Conservation (phyloP, 176 grass and related monocot genomes). For the Aegilops bicornis region DNA sequence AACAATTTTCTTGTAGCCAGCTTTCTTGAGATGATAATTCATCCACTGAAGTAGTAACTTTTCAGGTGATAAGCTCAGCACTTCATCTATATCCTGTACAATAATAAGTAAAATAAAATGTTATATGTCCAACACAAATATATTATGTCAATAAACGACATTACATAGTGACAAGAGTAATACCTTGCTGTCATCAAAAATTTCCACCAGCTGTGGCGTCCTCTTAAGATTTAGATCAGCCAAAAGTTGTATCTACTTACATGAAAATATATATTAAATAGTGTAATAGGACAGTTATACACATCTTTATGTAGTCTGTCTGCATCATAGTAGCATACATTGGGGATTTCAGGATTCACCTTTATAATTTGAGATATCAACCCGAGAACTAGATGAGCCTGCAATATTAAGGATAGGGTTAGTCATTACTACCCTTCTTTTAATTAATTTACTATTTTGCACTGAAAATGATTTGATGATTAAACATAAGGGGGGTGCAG, state of each 20-base stretch:
- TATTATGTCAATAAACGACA: not conserved
- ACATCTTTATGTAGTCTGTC: not conserved
- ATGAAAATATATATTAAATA: not conserved
- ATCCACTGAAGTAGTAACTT: constrained; percentile 93
- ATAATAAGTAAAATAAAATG: constrained; percentile 13
- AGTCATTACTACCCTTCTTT: not conserved
- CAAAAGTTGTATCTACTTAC: constrained; percentile 69
- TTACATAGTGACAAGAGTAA: not conserved
- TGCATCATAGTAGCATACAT: not conserved
- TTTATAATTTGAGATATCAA: constrained; percentile 98
- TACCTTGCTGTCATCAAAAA: constrained; percentile 83
- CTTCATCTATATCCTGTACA: constrained; percentile 88
- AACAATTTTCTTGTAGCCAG: constrained; percentile 90
- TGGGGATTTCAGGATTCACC: constrained; percentile 36
- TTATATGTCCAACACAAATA: not conserved
- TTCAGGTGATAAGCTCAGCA: constrained; percentile 73
- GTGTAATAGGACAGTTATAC: not conserved
- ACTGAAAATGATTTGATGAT: not conserved
- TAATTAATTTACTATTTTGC: constrained; percentile 15
- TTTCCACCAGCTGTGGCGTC: constrained; percentile 83
- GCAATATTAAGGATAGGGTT: constrained; percentile 32
- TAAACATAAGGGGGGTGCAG: not conserved
- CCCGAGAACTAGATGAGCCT: constrained; percentile 89
- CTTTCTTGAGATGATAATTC: constrained; percentile 91
- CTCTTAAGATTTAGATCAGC: constrained; percentile 91